phyloP scores from a whole-genome alignment of 352 stramenopile genomes.

The Phytopythium aichiense region DNA sequence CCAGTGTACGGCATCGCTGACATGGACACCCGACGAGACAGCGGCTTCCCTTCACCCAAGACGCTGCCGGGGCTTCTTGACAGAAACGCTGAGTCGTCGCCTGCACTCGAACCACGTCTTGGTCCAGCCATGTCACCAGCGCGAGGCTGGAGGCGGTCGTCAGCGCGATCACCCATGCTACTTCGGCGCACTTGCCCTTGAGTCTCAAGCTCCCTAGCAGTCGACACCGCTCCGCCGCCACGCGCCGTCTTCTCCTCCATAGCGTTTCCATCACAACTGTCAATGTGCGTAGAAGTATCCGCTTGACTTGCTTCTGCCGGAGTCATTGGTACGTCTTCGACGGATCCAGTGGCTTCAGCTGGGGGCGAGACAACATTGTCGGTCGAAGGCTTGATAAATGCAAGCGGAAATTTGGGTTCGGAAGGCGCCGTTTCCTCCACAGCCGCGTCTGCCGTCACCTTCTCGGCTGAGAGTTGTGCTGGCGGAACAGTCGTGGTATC shows the following conservation, averaged over 20 bases:
- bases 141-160: background rate
- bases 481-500: background rate
- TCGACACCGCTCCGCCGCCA: background rate
- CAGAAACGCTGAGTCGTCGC: no score
- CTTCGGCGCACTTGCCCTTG: background rate
- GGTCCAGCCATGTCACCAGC: background rate
- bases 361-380: background rate
- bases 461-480: background rate
- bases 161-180: background rate
- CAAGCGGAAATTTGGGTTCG: background rate
- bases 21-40: constrained; percentile 2
- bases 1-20: constrained; percentile 3
- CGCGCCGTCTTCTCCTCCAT: background rate
- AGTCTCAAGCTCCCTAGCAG: background rate
- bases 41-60: background rate
- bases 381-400: background rate
- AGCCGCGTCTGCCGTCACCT: background rate
- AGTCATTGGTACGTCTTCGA: background rate
- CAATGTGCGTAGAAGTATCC: background rate
- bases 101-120: background rate
- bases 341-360: background rate
- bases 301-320: background rate
- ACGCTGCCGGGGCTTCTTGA: background rate
- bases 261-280: background rate
- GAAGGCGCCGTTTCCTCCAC: background rate